Evolutionary conservation across 257 asterid genomes (phyloP), one percentile per base, ranked within the genome.

Genomic region (Fraxinus cuspidata): DNA sequence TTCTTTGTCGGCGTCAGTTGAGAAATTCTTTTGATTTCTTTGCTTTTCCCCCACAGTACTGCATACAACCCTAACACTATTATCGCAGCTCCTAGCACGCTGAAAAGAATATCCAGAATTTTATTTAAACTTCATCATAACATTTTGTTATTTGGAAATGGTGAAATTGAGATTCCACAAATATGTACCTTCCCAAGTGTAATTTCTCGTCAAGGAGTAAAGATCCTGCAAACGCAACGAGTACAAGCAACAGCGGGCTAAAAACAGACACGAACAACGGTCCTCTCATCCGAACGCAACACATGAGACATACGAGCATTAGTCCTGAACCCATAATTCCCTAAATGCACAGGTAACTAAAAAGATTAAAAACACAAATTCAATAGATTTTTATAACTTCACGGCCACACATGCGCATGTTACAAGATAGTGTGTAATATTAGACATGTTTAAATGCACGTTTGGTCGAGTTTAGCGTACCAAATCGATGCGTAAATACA

Each of bases 221-320:
- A 3, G 81, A 77, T 49, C 84, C 80, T 7, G 74, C 72, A 66
- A 84, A 32, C 70, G 84, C 87, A 0, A 80, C 84, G 2, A 81
- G 32, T 70, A 86, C 58, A 28, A 82, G 88, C 77, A 71, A 13
- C 16, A 84, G 23, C 3, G 88, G 90, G 56, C n/a, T 84, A 82
- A 86, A 86, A 29, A 64, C 58, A 13, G 88, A 65, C 7, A 67
- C 85, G 80, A 86, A 86, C 58, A 84, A 6, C 7, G 90, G 90
- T n/a, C 90, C 86, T 71, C 79, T 75, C 84, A 84, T 74, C n/a
- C 78, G 81, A 0, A 86, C 73, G 34, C 76, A 66, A 0, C 63
- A 53, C 37, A 72, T 40, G 18, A 67, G 4, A 1, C 79, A 11
- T 11, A 68, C 40, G 28, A 75, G 40, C 23, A 70, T 40, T 4